Base-by-base conservation (phyloP, 2,329 filamentous ascomycete genomes). In the Penicillium sp. region DNA sequence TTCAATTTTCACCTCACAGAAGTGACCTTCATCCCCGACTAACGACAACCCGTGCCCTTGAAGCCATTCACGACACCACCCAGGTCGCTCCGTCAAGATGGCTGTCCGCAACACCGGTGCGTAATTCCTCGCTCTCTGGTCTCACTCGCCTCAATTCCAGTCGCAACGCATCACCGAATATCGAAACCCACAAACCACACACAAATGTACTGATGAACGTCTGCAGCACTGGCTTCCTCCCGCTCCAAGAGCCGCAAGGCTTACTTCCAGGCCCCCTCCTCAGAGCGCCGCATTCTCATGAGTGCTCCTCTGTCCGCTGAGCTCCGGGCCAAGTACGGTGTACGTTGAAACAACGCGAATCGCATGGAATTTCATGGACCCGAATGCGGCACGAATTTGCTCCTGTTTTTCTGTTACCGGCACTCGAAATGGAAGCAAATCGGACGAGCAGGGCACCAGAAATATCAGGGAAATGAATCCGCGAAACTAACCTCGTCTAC, bases 291-390 rank as follows among this genome's bases (percentile, higher is more conserved):
- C 73, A 82, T 85, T 68, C 95, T 95, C 80, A 96, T 98, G 90
- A 91, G 86, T 80, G 90, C 93, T 64, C 87, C 88, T 67, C 83
- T 96, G 65, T 87, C 82, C 81, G 95, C 95, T 83, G 93, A 98
- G 81, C 84, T 98, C 73, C 86, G 90, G 73, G 90, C 95, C 79
- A 93, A 98, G 85, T 88, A 98, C 87, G 95, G 95, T 77, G 93
- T 96, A 82, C 63, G 86, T 73, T 48, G 35, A 37, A 46, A n/a
- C 18, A 36, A 45, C 18, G 40, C 44, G 44, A 40, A 46, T 39
- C 27, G 27, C 25, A 32, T 13, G 26, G 32, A 49, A 47, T 45
- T 32, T 32, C 29, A 8, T 7, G 29, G 29, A 32, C 29, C 42
- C 43, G 44, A 48, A 46, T 47, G 43, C 48, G 43, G 47, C 42